phyloP scores from a whole-genome alignment of 768 basidiomycete genomes.

The Pisolithus tinctorius region DNA sequence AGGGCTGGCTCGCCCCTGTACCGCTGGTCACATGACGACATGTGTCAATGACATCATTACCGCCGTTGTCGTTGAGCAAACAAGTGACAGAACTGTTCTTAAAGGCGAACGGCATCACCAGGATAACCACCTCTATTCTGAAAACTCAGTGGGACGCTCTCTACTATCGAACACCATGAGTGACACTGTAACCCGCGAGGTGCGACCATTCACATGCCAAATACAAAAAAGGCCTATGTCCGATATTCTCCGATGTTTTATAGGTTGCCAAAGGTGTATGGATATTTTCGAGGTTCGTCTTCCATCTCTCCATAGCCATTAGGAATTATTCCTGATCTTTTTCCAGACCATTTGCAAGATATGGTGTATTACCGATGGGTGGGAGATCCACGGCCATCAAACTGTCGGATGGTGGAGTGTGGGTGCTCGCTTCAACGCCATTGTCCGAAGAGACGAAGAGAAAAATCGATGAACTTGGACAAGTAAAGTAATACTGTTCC shows the following conservation, averaged over 20 bases:
- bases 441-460: slow-evolving; percentile 57
- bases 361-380: slow-evolving; percentile 65
- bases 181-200: slow-evolving; percentile 40
- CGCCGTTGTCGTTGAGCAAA: no score
- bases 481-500: slow-evolving; percentile 47
- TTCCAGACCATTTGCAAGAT: slow-evolving; percentile 59
- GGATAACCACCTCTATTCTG: no score
- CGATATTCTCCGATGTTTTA: not conserved
- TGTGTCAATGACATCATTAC: no score
- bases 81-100: no score
- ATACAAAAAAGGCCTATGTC: no score
- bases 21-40: no score
- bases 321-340: slow-evolving; percentile 5
- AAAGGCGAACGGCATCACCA: no score
- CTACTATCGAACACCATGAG: slow-evolving; percentile 12
- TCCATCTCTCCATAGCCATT: not conserved
- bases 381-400: slow-evolving; percentile 79
- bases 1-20: no score
- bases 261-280: slow-evolving; percentile 50
- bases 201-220: slow-evolving; percentile 8
- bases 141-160: no score
- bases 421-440: slow-evolving; percentile 79
- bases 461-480: slow-evolving; percentile 56
- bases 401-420: slow-evolving; percentile 62
- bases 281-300: slow-evolving; percentile 56